Base-by-base conservation (phyloP, 495 filamentous ascomycete species). In the Hypoxylon rickii region DNA sequence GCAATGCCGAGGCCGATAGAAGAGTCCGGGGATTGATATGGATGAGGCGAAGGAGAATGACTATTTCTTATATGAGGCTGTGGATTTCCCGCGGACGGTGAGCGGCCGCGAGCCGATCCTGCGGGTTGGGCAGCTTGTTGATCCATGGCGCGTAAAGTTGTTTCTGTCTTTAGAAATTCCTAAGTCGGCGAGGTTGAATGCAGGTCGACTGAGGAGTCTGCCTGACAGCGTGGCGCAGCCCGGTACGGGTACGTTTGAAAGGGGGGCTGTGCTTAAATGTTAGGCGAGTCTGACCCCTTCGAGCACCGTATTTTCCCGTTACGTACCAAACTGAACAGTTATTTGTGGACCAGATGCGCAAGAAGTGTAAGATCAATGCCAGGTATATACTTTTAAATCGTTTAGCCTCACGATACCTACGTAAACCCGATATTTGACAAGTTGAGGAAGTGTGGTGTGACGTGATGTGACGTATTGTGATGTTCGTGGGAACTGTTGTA, bases 61-160 rank as follows among this genome's bases (percentile, higher is more conserved):
- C 57, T 69, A 63, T 77, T 71, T 65, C 71, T 78, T 79, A 79
- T 78, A 78, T 76, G 72, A 72, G 72, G 61, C 66, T 73, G 74
- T 32, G 73, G 73, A 49, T 73, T 68, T 29, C 64, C 67, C 59
- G 69, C 70, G 64, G 77, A 79, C 48, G 68, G 73, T 50, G 77
- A 78, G 26, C 76, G 76, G 55, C 74, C 75, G 50, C 74, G 76
- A 61, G 65, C 71, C 65, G 74, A 63, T 36, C 58, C 61, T 53
- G 51, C 56, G 66, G 64, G 45, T 40, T 68, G 64, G 52, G 51
- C 37, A 61, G 71, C 68, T 58, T 76, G 74, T 67, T 72, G 74
- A 66, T 77, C 76, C 76, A 79, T 79, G 45, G 66, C 43, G 59
- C 46, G 36, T 46, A 60, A 36, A n/a, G 26, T 54, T 66, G 66